Base-by-base conservation (phyloP, 345 rosid genomes). In the Bruguiera parviflora region DNA sequence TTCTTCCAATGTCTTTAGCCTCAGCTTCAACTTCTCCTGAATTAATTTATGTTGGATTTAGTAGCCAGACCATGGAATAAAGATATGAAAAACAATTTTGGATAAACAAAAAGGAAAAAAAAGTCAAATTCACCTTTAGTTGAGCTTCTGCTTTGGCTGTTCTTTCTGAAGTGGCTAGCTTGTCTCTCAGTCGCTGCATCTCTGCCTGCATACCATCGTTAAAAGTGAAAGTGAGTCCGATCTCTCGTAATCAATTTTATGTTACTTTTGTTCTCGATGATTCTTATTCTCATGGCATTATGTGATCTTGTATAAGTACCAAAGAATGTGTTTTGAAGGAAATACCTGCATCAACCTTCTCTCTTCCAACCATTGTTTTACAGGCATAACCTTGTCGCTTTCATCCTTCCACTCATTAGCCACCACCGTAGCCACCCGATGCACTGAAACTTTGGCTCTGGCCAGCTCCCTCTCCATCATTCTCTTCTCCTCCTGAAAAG, bases 351-450 rank as follows among this genome's bases (percentile, higher is more conserved):
- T 72, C 62, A 95, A 29, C 81, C 86, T 86, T 80, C 97, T 87
- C 78, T 92, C 96, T 79, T 92, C 94, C 51, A 92, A 87, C 97
- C 97, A 92, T 75, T 90, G 84, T 81, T 76, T 89, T 62, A 95
- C 88, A 0, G 99, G 99, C 89, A 95, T 95, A 8, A 95, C 96
- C 84, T 83, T 86, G 74, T 84, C 93, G 61, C 86, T 90, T 64
- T 92, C 99, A 84, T 87, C 97, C 79, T 95, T 95, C 99, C 99
- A 95, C 69, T 90, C 96, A 67, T 92, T 95, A 65, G 99, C 99
- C 66, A 90, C 87, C 1, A 87, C 93, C 9, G 92, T 80, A 4
- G 99, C 97, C 31, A 92, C 96, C n/a, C 97, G 86, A 78, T 83
- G 90, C 4, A 86, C 91, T 11, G 90, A 85, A 16, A 92, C 97